These are phyloP conservation scores for Ammopiptanthus mongolicus DNA, from an alignment of 306 rosid species.

Conservation along the genomic window DNA sequence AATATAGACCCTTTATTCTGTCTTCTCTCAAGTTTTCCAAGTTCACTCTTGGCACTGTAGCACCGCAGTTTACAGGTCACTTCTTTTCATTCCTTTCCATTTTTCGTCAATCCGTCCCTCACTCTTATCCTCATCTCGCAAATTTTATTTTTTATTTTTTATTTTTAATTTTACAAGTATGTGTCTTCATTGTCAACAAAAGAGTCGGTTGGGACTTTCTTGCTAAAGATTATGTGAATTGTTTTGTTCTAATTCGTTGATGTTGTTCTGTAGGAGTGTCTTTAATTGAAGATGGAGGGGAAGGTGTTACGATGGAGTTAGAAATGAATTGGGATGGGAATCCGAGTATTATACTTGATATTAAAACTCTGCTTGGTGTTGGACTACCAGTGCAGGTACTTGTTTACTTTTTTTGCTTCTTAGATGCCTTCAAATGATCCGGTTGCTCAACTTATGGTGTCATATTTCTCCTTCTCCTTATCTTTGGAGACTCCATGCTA, in stretches of 20 bases:
- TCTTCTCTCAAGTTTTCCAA: constrained; percentile 82
- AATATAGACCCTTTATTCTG: constrained; percentile 64
- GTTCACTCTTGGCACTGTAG: constrained; percentile 92
- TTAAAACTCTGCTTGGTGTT: constrained; percentile 81
- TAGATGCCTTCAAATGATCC: background rate
- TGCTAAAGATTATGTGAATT: background rate
- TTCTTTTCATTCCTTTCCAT: constrained; percentile 16
- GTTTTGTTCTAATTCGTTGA: constrained; percentile 20
- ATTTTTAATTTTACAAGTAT: too few relatives aligned
- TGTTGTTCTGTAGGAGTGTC: constrained; percentile 58
- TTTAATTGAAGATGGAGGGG: constrained; percentile 70
- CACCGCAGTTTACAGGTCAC: constrained; percentile 93
- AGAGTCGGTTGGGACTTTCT: background rate
- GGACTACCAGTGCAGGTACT: constrained; percentile 88
- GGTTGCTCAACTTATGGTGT: background rate
- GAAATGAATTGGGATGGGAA: constrained; percentile 99
- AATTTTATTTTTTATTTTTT: too few relatives aligned
- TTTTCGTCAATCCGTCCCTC: too few relatives aligned
- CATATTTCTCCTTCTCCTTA: background rate
- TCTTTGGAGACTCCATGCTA: background rate
- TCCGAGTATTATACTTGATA: constrained; percentile 80
- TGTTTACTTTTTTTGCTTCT: background rate
- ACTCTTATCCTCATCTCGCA: too few relatives aligned
- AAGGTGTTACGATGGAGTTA: constrained; percentile 79
- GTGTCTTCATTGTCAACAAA: too few relatives aligned